Base-by-base conservation (phyloP, 768 basidiomycete species). In the Pulveroboletus ravenelii region DNA sequence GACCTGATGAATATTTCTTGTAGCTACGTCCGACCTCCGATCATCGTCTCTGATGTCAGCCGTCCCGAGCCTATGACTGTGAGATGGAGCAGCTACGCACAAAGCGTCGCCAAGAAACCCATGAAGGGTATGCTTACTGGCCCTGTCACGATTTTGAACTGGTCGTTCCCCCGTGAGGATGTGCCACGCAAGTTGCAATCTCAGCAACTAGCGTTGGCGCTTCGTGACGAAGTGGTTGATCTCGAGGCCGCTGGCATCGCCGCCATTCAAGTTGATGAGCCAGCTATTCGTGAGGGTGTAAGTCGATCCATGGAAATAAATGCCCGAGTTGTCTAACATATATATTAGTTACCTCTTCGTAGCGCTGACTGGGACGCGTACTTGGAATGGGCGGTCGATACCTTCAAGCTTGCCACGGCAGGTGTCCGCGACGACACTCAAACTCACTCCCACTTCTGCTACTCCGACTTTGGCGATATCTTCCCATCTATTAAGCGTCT, bases 61-160 rank as follows among this genome's bases (percentile, higher is more conserved):
- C 91, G 96, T 60, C 81, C 91, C 45, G 73, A 72, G 37, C 84
- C 95, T 45, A 98, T 99, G 78, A 97, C 96, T 63, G 94, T 98
- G 66, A 84, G 82, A 69, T 99, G 96, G 96, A 91, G 88, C 55
- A 82, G 83, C 63, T 98, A 95, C 71, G 96, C 96, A 48, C 96
- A 98, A 77, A 93, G 89, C 67, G 66, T 97, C 64, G 90, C 94
- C 61, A 74, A 81, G 68, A 85, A 83, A 70, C 96, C 94, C 62
- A 93, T 99, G 92, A 99, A 99, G 85, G 95, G 95, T 60, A 97
- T 98, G 96, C 79, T 98, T 50, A 94, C 95, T 50, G 95, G 95
- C 56, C 94, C 93, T 17, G 94, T 97, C 70, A 93, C 93, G 55
- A 96, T 99, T 74, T 84, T 98, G 73, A 98, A 98, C 81, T 99